These are phyloP conservation scores for Tolypocladium ophioglossoides DNA, from an alignment of 2,329 filamentous ascomycete species.

Conservation along the genomic window DNA sequence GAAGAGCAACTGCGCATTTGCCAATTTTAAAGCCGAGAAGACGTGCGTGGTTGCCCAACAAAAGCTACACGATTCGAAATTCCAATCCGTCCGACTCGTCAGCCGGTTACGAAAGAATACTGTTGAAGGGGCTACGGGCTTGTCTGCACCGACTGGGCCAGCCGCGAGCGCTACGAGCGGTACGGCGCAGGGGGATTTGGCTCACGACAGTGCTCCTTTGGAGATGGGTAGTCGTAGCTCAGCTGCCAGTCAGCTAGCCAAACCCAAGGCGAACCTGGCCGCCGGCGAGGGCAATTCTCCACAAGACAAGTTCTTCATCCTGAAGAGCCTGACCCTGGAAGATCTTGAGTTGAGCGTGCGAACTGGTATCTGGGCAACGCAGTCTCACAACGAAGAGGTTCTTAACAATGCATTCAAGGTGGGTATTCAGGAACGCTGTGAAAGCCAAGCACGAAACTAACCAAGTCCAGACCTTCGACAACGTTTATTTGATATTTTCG, in stretches of 20 bases:
- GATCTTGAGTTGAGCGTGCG: slow-evolving; percentile 82
- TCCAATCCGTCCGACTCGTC: slow-evolving; percentile 75
- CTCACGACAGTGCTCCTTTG: slow-evolving; percentile 2
- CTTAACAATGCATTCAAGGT: slow-evolving; percentile 79
- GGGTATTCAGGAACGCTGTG: slow-evolving; percentile 13
- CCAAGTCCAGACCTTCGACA: slow-evolving; percentile 55
- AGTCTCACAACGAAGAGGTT: slow-evolving; percentile 80
- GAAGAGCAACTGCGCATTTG: slow-evolving; percentile 95
- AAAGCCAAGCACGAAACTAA: slow-evolving; percentile 1
- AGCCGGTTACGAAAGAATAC: slow-evolving; percentile 62
- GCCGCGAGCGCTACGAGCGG: slow-evolving; percentile 26
- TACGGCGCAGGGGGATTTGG: slow-evolving; percentile 5
- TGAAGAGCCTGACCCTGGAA: slow-evolving; percentile 86
- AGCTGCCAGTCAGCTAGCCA: slow-evolving; percentile 1
- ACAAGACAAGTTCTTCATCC: slow-evolving; percentile 57
- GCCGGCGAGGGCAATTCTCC: background rate
- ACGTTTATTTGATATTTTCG: slow-evolving; percentile 87
- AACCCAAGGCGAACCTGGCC: background rate
- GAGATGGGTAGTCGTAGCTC: slow-evolving; percentile 2
- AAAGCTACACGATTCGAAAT: slow-evolving; percentile 82
- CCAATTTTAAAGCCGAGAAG: slow-evolving; percentile 79
- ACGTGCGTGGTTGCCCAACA: slow-evolving; percentile 68
- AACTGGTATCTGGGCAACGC: slow-evolving; percentile 88
- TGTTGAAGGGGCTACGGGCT: slow-evolving; percentile 32
- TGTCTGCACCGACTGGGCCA: slow-evolving; percentile 45